phyloP scores from a whole-genome alignment of 2,329 filamentous ascomycete species.

The Apiospora arundinis region DNA sequence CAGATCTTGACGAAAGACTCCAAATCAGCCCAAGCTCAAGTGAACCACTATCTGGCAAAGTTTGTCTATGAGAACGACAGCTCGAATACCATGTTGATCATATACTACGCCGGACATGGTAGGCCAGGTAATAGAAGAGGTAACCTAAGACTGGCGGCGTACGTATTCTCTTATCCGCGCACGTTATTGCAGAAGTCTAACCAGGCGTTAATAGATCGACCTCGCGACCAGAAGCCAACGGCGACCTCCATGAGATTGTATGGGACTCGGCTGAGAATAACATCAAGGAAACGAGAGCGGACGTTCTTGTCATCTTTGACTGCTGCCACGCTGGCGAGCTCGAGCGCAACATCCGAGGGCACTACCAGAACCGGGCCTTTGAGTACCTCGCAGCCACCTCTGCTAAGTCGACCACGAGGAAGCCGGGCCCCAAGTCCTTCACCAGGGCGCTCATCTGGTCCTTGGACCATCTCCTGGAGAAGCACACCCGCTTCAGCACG shows the following conservation, averaged over 20 bases:
- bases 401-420: not conserved
- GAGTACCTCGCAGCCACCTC: not conserved
- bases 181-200: too few relatives aligned
- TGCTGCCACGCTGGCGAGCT: not conserved
- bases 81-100: not conserved
- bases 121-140: not conserved
- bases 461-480: not conserved
- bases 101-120: not conserved
- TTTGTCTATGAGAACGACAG: not conserved
- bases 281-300: not conserved
- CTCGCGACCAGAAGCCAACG: not conserved
- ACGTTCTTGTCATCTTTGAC: constrained; percentile 3
- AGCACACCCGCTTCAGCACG: not conserved
- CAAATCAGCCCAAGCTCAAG: not conserved
- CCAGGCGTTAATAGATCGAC: too few relatives aligned
- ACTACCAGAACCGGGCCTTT: not conserved
- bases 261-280: not conserved
- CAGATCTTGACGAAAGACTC: not conserved
- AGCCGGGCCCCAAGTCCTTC: not conserved
- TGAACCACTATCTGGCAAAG: not conserved
- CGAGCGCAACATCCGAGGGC: not conserved
- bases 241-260: not conserved
- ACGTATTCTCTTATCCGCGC: not conserved
- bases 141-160: not conserved
- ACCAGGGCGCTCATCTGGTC: not conserved